Percentiles rank a stretch among this genome's conserved stretches.
phyloP scores from a whole-genome alignment of 208 protist genomes.

The Trypanosoma avium region DNA sequence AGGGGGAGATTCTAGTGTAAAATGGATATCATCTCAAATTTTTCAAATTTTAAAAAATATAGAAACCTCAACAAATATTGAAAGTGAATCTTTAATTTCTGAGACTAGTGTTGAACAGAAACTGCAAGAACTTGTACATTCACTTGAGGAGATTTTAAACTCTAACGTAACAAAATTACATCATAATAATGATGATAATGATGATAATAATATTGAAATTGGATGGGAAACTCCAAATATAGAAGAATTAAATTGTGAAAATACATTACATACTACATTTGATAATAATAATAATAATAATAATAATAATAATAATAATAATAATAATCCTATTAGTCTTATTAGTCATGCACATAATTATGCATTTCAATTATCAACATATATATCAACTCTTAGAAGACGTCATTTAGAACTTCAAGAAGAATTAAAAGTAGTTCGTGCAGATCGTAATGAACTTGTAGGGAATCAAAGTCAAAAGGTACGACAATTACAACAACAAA shows the following conservation, averaged over 20 bases:
- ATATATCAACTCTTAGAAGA: not conserved
- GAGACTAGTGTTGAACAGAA: not conserved
- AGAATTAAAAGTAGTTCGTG: conserved; percentile 67
- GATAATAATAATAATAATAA: not conserved
- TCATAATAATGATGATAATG: not conserved
- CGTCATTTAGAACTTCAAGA: conserved; percentile 38
- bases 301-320: not conserved
- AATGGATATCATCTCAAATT: conserved; percentile 23
- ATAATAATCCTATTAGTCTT: not conserved
- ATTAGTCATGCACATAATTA: conserved; percentile 1
- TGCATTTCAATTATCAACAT: conserved; percentile 10
- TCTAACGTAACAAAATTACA: not conserved
- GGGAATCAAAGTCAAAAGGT: conserved; percentile 53
- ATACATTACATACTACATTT: not conserved
- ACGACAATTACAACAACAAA: conserved; percentile 38
- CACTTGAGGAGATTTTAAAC: conserved; percentile 8
- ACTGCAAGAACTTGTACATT: conserved; percentile 11
- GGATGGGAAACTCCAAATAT: too few species aligned
- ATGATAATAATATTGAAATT: conserved; percentile 9
- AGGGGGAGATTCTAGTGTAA: conserved; percentile 2
- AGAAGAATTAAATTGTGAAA: too few species aligned
- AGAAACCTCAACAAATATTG: not conserved
- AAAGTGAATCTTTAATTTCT: not conserved
- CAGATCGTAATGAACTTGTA: conserved; percentile 68
- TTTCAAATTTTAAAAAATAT: conserved; percentile 4